Conservation (phyloP, 2,329 filamentous ascomycete genomes). For the Trichoderma gracile region DNA sequence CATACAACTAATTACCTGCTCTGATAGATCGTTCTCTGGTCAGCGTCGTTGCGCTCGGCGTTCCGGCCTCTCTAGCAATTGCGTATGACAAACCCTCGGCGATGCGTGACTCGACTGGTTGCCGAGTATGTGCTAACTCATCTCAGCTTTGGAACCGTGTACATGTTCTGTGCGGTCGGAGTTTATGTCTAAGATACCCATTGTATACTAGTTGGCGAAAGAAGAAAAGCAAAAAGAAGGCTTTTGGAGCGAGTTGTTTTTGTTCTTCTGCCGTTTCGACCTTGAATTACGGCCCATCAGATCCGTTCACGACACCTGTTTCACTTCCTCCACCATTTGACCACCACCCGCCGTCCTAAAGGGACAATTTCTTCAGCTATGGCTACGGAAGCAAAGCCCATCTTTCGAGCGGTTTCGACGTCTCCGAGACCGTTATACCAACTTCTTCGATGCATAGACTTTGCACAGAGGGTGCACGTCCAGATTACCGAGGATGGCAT, state of each 20-base stretch:
- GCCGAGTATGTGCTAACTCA: slow-evolving; percentile 30
- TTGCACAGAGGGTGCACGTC: slow-evolving; percentile 59
- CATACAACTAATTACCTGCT: background rate
- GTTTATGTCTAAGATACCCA: slow-evolving; percentile 84
- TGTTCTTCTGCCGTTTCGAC: slow-evolving; percentile 18
- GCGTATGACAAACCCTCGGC: slow-evolving; percentile 62
- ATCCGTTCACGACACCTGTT: background rate
- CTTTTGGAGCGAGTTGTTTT: slow-evolving; percentile 33
- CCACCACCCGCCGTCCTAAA: background rate
- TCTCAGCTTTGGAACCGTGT: slow-evolving; percentile 86
- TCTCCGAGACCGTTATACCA: slow-evolving; percentile 75
- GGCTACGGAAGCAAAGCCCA: slow-evolving; percentile 45
- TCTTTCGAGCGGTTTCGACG: slow-evolving; percentile 75
- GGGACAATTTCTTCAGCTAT: slow-evolving; percentile 28
- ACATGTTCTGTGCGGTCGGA: slow-evolving; percentile 98
- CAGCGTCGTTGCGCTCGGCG: slow-evolving; percentile 74
- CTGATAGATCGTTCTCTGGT: slow-evolving; percentile 73
- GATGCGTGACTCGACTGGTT: slow-evolving; percentile 10
- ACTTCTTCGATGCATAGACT: slow-evolving; percentile 59
- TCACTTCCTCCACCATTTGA: slow-evolving; percentile 10
- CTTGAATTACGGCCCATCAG: background rate
- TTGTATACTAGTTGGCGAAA: slow-evolving; percentile 39
- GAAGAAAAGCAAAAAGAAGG: slow-evolving; percentile 34
- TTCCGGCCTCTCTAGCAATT: slow-evolving; percentile 85
- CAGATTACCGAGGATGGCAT: slow-evolving; percentile 84